Percentiles rank a stretch among this genome's conserved stretches.
These are phyloP conservation scores for Ogataea ganodermae DNA, from an alignment of 805 yeast genomes.

Conservation along the genomic window DNA sequence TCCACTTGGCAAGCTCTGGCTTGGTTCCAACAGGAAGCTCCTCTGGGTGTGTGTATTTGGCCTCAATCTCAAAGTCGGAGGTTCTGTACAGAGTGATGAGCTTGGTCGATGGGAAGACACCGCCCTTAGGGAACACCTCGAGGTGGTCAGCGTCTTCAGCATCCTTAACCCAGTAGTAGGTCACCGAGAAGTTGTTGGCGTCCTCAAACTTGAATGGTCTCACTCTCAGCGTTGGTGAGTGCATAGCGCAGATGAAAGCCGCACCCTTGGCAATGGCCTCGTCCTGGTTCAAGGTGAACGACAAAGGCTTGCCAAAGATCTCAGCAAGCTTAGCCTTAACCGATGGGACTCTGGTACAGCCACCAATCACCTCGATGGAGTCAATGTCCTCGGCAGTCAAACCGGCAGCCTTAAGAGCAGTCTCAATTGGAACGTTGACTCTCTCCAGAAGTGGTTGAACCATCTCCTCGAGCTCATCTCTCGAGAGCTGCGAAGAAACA, in stretches of 20 bases:
- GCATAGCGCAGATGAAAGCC: slow-evolving; percentile 98
- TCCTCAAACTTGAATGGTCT: slow-evolving; percentile 99
- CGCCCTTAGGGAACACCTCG: slow-evolving; percentile 96
- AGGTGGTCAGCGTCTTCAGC: slow-evolving; percentile 88
- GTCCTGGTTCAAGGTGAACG: slow-evolving; percentile 96
- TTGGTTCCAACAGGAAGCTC: slow-evolving; percentile 72
- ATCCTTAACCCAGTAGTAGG: slow-evolving; percentile 93
- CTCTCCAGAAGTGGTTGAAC: slow-evolving; percentile 80
- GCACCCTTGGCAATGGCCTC: slow-evolving; percentile 99
- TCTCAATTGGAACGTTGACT: slow-evolving; percentile 73
- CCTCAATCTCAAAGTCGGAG: slow-evolving; percentile 83
- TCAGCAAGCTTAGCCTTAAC: slow-evolving; percentile 79
- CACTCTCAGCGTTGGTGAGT: slow-evolving; percentile 97
- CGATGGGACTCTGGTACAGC: slow-evolving; percentile 96
- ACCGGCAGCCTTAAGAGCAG: slow-evolving; percentile 80
- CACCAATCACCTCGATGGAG: slow-evolving; percentile 95
- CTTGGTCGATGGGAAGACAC: slow-evolving; percentile 92
- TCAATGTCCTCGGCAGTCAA: slow-evolving; percentile 74
- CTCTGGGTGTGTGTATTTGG: slow-evolving; percentile 76
- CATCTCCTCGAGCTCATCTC: slow-evolving; percentile 91
- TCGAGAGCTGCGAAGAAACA: slow-evolving; percentile 82
- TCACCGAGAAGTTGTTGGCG: slow-evolving; percentile 85
- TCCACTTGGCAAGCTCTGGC: slow-evolving; percentile 78
- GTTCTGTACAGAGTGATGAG: slow-evolving; percentile 91
- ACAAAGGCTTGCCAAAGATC: slow-evolving; percentile 80